phyloP scores from a whole-genome alignment of 73 alveolate species.

The Blepharisma stoltei region DNA sequence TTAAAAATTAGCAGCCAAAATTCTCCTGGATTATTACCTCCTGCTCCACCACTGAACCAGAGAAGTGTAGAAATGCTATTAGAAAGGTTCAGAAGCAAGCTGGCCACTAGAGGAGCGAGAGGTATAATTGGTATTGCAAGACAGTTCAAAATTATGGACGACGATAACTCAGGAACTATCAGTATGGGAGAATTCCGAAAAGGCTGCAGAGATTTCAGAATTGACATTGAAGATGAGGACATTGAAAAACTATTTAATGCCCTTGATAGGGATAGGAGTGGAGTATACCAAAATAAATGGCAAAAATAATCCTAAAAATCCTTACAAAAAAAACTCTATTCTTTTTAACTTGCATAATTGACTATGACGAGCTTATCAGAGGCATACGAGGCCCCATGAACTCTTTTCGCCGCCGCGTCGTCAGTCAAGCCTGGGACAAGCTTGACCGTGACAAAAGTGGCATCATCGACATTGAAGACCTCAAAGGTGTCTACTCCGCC shows the following conservation, averaged over 20 bases:
- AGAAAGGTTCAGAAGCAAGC: conserved; percentile 49
- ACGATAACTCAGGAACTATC: conserved; percentile 23
- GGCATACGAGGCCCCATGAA: conserved; percentile 14
- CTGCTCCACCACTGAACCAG: conserved; percentile 2
- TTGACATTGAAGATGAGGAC: conserved; percentile 1
- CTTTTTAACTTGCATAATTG: too few relatives aligned
- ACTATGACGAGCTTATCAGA: conserved; percentile 16
- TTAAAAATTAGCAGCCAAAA: conserved; percentile 1
- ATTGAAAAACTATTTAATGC: not conserved
- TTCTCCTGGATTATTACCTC: conserved; percentile 4
- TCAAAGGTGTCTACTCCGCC: conserved; percentile 9
- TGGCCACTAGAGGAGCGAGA: conserved; percentile 52
- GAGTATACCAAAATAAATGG: too few relatives aligned
- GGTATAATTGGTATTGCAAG: conserved; percentile 61
- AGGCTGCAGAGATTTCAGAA: conserved; percentile 31
- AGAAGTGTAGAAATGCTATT: not conserved
- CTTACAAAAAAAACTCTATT: too few relatives aligned
- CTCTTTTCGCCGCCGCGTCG: not conserved
- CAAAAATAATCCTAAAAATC: too few relatives aligned
- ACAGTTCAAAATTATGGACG: conserved; percentile 54
- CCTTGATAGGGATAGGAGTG: conserved; percentile 20
- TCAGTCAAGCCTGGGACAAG: not conserved
- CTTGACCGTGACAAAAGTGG: conserved; percentile 19
- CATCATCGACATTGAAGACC: conserved; percentile 2
- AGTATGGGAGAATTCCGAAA: conserved; percentile 32